Base-by-base conservation (phyloP, 2,329 filamentous ascomycete species). In the Colletotrichum sp. region DNA sequence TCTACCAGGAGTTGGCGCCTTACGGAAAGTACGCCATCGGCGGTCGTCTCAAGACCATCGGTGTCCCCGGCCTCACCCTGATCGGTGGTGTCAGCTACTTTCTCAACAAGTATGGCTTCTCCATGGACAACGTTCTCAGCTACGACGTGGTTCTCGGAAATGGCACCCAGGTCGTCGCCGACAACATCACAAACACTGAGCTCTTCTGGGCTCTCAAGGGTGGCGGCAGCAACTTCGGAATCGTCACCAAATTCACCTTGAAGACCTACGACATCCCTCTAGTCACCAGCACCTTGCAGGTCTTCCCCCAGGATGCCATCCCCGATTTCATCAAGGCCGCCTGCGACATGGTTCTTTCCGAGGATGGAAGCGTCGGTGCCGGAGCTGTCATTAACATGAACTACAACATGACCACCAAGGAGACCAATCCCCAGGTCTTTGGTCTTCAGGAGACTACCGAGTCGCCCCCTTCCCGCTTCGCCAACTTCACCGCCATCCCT, bases 121-220 rank as follows among this genome's bases (percentile, higher is more conserved):
- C 76, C 15, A 80, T 79, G 75, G 80, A 82, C 69, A 81, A 80
- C 66, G 69, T 80, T 2, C 34, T 79, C 27, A 80, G 74, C 49
- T 81, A 79, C 65, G 79, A 88, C 74, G 84, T 89, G 32, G 87
- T 89, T 4, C 83, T 88, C 2, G 85, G 85, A 2, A 81, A 81
- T 69, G 87, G 87, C 22, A 64, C 78, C 4, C 82, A 89, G 36
- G 80, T 88, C 36, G 84, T 85, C n/a, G 87, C 85, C 19, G 87
- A 84, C 52, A 79, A 63, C 77, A 79, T 25, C 49, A 82, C 30
- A 75, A 77, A 77, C 59, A 30, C 59, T 15, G 76, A 79, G 27
- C 74, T 79, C 15, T 78, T 75, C 61, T 78, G 77, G 78, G 77
- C 78, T 6, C 71, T 79, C 12, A 78, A 59, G 27, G 78, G 78